Evolutionary conservation across 1,284 basidiomycete species (phyloP), one percentile per base, ranked within the genome.

Genomic region (Pyrrhoderma noxium): DNA sequence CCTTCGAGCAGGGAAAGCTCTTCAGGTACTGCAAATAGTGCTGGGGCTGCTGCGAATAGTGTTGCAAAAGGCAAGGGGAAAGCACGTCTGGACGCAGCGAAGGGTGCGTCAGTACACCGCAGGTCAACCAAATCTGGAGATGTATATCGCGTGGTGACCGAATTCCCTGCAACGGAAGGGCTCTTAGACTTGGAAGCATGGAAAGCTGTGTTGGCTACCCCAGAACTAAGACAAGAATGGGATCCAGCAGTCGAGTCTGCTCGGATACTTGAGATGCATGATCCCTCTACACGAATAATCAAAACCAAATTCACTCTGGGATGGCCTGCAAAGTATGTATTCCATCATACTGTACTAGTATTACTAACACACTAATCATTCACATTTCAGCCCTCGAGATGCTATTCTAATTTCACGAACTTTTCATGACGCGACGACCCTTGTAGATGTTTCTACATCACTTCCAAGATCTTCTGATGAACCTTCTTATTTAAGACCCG

Each of bases 381-480:
- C n/a, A 39, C 59, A 13, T 58, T 58, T 58, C 60, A 96, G 90
- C 60, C 89, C 93, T 5, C 75, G 93, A 58, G 93, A 96, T 62
- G 82, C 91, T n/a, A 86, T 96, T 34, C 93, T 90, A 9, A 94
- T 96, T 58, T 89, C 90, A 48, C 82, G 89, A 57, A 82, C 89
- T 25, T 82, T 90, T 60, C 77, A 83, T 57, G 90, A 94, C 65
- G 69, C 82, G 25, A 78, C 82, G 3, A 93, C 91, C 8, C 73
- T 98, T 49, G 83, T 99, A 66, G 88, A 95, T 67, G 85, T 98
- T 49, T 85, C 94, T 2, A 96, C 94, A 3, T 97, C 94, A n/a
- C 74, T 99, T 18, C 95, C 95, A 49, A 85, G 93, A 38, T 93
- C 92, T 34, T 65, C 77, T 23, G 93, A 98, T 62, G 94, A 97